Base-by-base conservation (phyloP, 805 yeast species). In the Saccharomycopsis lassenensis region DNA sequence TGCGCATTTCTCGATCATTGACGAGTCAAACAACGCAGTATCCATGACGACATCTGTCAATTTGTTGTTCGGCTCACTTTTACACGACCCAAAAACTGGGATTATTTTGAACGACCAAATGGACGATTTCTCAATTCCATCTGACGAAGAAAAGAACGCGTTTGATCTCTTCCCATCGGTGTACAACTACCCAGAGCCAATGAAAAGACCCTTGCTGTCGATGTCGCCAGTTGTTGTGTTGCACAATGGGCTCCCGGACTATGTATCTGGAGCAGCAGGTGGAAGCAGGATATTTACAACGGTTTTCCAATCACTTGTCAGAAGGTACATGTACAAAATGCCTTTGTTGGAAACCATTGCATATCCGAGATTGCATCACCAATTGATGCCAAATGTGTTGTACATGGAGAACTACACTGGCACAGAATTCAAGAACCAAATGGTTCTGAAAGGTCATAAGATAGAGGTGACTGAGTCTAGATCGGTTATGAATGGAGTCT, bases 221-320 rank as follows among this genome's bases (percentile, higher is more conserved):
- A 71, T 80, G 23, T 69, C 83, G 0, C 96, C 96, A 3, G 69
- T 84, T 0, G 74, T 89, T 21, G 58, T 83, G 1, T 60, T 71
- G 14, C 57, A 63, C 40, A 63, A 57, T 7, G 68, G 69, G 4
- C 47, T 51, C 6, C 74, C 80, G 0, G 86, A 78, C 46, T 52
- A 82, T 18, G 71, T 80, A 4, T 67, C 89, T 40, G 97, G 96
- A 0, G 91, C 95, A 1, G 93, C 96, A 1, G 98, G 98, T 7
- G 97, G 97, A 0, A 78, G 91, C 5, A 63, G 91, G 37, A 89
- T 89, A 34, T 65, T 81, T 10, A 83, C 95, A 0, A 72, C 93
- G 1, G 74, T 89, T 3, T 68, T 89, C 38, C 91, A 86, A 53
- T 86, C 89, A 0, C 67, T 89, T 12, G 65, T 82, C 1, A 60